Base-by-base conservation (phyloP, 305 asterid genomes). In the Ilex paraguariensis region DNA sequence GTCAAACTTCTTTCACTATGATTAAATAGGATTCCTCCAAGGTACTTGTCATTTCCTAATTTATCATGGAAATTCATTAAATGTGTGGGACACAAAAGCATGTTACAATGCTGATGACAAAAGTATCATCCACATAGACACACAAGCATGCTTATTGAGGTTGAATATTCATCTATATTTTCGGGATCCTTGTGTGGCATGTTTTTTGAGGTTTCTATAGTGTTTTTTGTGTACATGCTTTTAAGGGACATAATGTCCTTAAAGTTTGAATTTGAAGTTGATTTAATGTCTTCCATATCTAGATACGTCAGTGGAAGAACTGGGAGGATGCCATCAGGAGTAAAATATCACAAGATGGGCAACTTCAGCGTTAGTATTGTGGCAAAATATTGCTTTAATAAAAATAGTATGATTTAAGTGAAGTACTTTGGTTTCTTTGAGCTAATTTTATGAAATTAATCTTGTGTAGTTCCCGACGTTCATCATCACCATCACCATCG, bases 281-380 rank as follows among this genome's bases (percentile, higher is more conserved):
- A 36, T 36, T 5, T 36, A 36, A 36, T 4, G 42, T 36, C 9
- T 36, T 5, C 42, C 9, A 8, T 36, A 36, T 36, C 42, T 66
- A 87, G 95, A 83, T 84, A 31, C 73, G 77, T 1, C 77, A 81
- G 74, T 93, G 99, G 99, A 74, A 77, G 44, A 81, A 75, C 32
- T 93, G 97, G 96, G 99, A 93, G 80, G 72, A 39, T 39, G 72
- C 86, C 21, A 77, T 82, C 58, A 77, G 50, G 71, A 67, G 40
- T 28, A 83, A 79, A 53, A 14, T 51, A 54, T 39, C 70, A 49
- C 51, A 46, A 69, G 75, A 48, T 16, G 50, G 30, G 1, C 30
- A 40, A 31, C 17, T 50, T 51, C 39, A 21, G 21, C 7, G 13
- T 14, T 8, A 17, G 45, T 17, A 12, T 12, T 49, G 16, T 52